Evolutionary conservation across 495 filamentous ascomycete species (phyloP).

Genomic region (Parachaetomium inaequale): DNA sequence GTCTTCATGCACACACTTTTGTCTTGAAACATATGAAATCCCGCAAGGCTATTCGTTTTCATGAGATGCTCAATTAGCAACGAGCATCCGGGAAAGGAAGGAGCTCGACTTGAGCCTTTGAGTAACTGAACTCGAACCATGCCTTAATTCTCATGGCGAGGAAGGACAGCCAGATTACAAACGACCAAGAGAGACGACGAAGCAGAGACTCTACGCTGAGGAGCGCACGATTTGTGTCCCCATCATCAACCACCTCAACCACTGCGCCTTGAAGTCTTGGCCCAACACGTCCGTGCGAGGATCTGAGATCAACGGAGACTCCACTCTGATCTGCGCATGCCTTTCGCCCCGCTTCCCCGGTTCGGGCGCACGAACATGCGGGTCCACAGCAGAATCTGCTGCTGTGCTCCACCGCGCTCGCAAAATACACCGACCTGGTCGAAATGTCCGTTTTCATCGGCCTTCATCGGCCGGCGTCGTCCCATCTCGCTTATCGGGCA

Average conservation of each 20-base stretch:
- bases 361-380: constrained; percentile 5
- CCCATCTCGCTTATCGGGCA: too few species aligned
- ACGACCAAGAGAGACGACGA: too few species aligned
- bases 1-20: constrained; percentile 8
- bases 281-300: neutral
- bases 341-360: constrained; percentile 25
- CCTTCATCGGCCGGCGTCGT: too few species aligned
- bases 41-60: neutral
- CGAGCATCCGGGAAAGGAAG: neutral
- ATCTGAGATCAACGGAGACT: constrained; percentile 1
- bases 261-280: too few species aligned
- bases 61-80: constrained; percentile 3
- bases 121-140: too few species aligned
- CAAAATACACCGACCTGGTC: neutral
- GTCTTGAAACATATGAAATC: constrained; percentile 13
- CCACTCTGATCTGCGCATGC: constrained; percentile 6
- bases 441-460: too few species aligned
- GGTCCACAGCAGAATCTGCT: neutral
- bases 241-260: too few species aligned
- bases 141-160: too few species aligned
- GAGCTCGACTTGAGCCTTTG: too few species aligned
- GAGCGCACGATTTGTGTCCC: too few species aligned
- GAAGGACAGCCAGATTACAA: too few species aligned
- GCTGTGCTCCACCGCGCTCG: neutral
- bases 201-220: too few species aligned